These are phyloP conservation scores for Zygnema circumcarinatum DNA, from an alignment of 139 green algal genomes.

Conservation along the genomic window DNA sequence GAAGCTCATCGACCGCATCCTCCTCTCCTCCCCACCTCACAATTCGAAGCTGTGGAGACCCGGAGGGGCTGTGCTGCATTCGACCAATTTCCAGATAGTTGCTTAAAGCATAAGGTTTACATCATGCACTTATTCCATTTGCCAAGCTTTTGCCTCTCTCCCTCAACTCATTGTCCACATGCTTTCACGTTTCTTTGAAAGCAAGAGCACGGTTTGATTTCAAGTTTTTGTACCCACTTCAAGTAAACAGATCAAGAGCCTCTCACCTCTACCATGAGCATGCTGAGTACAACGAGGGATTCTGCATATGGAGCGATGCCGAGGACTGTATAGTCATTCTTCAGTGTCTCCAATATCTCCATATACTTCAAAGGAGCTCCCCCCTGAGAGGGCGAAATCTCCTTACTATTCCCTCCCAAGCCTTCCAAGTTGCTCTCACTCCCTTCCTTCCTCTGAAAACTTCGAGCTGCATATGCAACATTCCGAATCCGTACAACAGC, in stretches of 20 bases:
- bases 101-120: not conserved
- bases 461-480: too few species aligned
- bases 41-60: slow-evolving; percentile 62
- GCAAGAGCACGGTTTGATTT: too few species aligned
- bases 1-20: slow-evolving; percentile 66
- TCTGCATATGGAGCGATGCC: slow-evolving; percentile 78
- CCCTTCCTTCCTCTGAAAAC: not conserved
- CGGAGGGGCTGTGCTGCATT: not conserved
- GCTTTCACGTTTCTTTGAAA: too few species aligned
- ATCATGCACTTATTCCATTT: not conserved
- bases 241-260: too few species aligned
- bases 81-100: not conserved
- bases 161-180: slow-evolving; percentile 7
- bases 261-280: too few species aligned
- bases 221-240: too few species aligned
- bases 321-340: slow-evolving; percentile 67
- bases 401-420: not conserved
- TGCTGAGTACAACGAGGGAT: slow-evolving; percentile 74
- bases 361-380: slow-evolving; percentile 39
- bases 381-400: not conserved
- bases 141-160: not conserved
- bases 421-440: not conserved
- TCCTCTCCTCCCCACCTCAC: slow-evolving; percentile 65
- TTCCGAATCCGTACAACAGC: too few species aligned
- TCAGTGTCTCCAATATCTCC: slow-evolving; percentile 66